A percentile compares a stretch with the other conserved stretches of the same genome.
Evolutionary conservation across 345 rosid genomes (phyloP).

Genomic region (Acer campestre): DNA sequence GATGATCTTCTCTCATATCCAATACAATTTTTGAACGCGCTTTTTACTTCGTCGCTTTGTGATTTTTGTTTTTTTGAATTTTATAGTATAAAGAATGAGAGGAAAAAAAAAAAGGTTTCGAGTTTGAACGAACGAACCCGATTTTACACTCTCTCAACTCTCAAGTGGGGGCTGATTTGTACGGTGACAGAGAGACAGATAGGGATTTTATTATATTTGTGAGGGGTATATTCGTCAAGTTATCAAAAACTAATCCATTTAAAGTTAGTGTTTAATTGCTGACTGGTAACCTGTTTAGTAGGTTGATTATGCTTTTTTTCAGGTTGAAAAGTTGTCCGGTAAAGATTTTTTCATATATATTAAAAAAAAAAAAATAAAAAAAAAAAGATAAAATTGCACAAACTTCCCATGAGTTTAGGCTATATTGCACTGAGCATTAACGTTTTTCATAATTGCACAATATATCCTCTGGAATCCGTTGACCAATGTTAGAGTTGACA

Average conservation of each 20-base stretch:
- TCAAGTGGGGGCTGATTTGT: not conserved
- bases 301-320: not conserved
- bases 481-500: too few species aligned
- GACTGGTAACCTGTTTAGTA: not conserved
- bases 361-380: not conserved
- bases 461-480: too few species aligned
- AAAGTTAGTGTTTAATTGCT: not conserved
- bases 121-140: not conserved
- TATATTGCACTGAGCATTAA: too few species aligned
- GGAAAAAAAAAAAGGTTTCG: not conserved
- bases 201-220: not conserved
- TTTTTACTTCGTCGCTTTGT: constrained; percentile 15
- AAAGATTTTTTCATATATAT: not conserved
- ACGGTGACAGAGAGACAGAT: too few species aligned
- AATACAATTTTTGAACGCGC: not conserved
- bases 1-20: not conserved
- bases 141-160: not conserved
- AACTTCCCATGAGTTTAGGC: too few species aligned
- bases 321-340: not conserved
- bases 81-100: not conserved
- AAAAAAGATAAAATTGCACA: too few species aligned
- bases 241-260: not conserved
- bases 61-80: not conserved
- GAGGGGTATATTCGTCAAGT: not conserved
- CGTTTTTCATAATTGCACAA: too few species aligned